Evolutionary conservation across 164 flowering plant species (phyloP).

Genomic region (Vitis cinerea): DNA sequence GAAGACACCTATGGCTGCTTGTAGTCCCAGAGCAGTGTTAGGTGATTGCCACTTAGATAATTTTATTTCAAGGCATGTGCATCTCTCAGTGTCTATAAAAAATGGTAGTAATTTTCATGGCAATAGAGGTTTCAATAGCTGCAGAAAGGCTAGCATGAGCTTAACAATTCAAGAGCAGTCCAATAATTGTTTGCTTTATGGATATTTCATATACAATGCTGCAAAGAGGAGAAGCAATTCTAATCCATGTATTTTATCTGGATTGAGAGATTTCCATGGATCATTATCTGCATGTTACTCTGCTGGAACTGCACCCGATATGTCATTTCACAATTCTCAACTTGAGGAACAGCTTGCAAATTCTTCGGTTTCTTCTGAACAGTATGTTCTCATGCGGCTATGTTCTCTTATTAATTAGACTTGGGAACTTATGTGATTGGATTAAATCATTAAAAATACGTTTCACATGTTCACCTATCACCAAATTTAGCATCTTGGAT

Average conservation of each 20-base stretch:
- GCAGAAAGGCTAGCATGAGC: conserved; percentile 39
- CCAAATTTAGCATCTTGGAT: no score
- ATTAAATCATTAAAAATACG: background rate
- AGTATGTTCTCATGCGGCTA: conserved; percentile 25
- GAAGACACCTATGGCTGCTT: conserved; percentile 44
- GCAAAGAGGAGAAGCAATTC: conserved; percentile 27
- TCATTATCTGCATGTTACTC: conserved; percentile 22
- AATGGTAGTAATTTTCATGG: background rate
- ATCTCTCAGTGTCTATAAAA: conserved; percentile 5
- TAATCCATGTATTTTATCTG: conserved; percentile 12
- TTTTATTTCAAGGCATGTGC: conserved; percentile 13
- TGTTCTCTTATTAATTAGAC: background rate
- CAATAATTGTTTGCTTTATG: conserved; percentile 25
- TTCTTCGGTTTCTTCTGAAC: conserved; percentile 29
- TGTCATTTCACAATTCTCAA: conserved; percentile 35
- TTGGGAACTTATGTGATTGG: background rate
- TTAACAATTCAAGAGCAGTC: conserved; percentile 36
- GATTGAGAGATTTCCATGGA: conserved; percentile 24
- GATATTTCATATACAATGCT: conserved; percentile 33
- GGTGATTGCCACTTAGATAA: conserved; percentile 17
- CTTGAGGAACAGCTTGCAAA: conserved; percentile 31
- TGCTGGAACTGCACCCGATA: conserved; percentile 38
- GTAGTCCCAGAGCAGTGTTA: conserved; percentile 28
- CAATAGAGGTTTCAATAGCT: conserved; percentile 15
- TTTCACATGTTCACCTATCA: background rate